Percentiles rank a stretch among this genome's conserved stretches.
phyloP scores from a whole-genome alignment of 2,329 filamentous ascomycete species.

The Pezicula radicicola region DNA sequence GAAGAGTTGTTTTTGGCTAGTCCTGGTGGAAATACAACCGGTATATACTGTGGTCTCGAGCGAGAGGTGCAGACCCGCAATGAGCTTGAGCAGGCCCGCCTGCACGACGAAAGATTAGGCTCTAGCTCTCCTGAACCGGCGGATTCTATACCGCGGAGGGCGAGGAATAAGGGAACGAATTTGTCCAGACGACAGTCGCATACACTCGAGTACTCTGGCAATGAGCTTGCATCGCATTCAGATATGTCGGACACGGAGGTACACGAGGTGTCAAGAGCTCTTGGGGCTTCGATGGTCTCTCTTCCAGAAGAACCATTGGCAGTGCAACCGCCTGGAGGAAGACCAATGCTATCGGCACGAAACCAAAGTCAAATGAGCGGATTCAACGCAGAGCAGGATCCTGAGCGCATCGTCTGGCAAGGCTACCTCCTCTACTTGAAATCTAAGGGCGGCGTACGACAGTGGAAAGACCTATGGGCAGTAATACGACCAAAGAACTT shows the following conservation, averaged over 20 bases:
- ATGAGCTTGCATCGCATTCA: conserved; percentile 74
- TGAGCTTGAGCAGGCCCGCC: conserved; percentile 13
- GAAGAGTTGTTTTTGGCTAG: conserved; percentile 76
- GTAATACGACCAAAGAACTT: conserved; percentile 83
- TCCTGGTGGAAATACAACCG: conserved; percentile 43
- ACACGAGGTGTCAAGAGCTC: conserved; percentile 27
- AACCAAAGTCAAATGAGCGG: conserved; percentile 64
- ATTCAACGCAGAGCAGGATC: conserved; percentile 55
- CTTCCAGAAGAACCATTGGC: conserved; percentile 27
- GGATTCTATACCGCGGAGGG: conserved; percentile 26
- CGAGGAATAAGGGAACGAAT: conserved; percentile 19
- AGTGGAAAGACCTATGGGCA: conserved; percentile 95
- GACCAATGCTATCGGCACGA: conserved; percentile 38
- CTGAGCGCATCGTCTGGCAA: conserved; percentile 90
- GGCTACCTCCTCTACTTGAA: conserved; percentile 85
- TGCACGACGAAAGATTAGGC: conserved; percentile 28
- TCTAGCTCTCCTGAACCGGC: conserved; percentile 60
- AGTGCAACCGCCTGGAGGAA: conserved; percentile 26
- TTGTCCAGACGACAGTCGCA: conserved; percentile 54
- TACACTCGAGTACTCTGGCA: conserved; percentile 62
- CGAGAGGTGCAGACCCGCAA: conserved; percentile 20
- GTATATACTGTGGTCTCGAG: conserved; percentile 23
- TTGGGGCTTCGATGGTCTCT: conserved; percentile 25
- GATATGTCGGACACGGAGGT: conserved; percentile 75
- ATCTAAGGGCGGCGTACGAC: conserved; percentile 76